phyloP scores from a whole-genome alignment of 1,139 yeast species.

The Keqinozyma sinolaborantium region DNA sequence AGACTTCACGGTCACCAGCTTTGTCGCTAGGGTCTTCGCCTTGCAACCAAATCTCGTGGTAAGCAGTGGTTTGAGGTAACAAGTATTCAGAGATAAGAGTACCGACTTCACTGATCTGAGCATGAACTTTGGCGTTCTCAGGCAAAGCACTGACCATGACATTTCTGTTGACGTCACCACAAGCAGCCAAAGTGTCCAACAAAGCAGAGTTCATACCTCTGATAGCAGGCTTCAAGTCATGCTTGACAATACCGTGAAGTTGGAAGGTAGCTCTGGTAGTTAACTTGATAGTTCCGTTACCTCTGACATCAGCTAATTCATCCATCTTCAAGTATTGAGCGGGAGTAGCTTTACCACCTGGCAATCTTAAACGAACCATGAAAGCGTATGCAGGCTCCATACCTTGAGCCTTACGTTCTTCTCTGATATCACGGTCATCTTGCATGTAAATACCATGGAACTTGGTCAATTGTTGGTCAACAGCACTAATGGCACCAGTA shows the following conservation, averaged over 20 bases:
- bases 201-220: conserved; percentile 89
- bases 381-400: conserved; percentile 93
- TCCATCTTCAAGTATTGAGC: conserved; percentile 86
- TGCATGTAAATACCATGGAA: conserved; percentile 99
- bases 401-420: conserved; percentile 87
- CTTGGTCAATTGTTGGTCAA: conserved; percentile 91
- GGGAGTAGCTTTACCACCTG: conserved; percentile 90
- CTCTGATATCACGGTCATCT: conserved; percentile 96
- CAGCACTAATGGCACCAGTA: conserved; percentile 91
- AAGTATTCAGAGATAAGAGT: conserved; percentile 71
- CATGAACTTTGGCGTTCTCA: conserved; percentile 75
- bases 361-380: conserved; percentile 94
- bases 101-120: conserved; percentile 66
- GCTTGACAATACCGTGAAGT: conserved; percentile 91
- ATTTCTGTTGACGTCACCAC: conserved; percentile 98
- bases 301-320: conserved; percentile 75
- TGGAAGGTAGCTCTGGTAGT: conserved; percentile 98
- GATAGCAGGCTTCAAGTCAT: conserved; percentile 82
- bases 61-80: conserved; percentile 89
- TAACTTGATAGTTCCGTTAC: conserved; percentile 90
- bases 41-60: conserved; percentile 94
- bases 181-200: conserved; percentile 94
- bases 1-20: conserved; percentile 63
- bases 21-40: conserved; percentile 77
- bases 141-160: conserved; percentile 92